phyloP scores from a whole-genome alignment of 108 stramenopile genomes.

The Schizochytrium sp. region DNA sequence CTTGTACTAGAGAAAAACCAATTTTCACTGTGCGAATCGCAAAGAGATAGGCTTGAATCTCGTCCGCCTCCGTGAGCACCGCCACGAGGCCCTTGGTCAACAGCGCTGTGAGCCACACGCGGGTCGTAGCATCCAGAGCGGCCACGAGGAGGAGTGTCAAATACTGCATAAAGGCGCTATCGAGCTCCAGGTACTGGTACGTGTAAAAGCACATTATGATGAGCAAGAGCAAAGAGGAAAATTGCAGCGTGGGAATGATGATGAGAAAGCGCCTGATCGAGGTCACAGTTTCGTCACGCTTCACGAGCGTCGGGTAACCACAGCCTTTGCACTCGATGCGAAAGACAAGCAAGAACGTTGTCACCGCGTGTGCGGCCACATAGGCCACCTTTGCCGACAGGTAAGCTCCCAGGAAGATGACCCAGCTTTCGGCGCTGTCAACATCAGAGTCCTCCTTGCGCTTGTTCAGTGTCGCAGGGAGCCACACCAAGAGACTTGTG shows the following conservation, averaged over 20 bases:
- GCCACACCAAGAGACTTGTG: background rate
- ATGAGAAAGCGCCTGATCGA: background rate
- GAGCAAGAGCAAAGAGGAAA: background rate
- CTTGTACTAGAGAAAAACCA: background rate
- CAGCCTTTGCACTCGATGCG: background rate
- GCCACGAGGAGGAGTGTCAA: background rate
- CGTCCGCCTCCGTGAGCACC: background rate
- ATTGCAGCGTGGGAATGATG: background rate
- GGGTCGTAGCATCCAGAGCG: background rate
- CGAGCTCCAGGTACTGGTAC: background rate
- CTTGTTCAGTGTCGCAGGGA: background rate
- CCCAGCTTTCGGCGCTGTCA: background rate
- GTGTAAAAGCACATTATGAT: background rate
- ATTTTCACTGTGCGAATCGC: background rate
- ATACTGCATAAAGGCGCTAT: background rate
- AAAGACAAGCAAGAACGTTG: background rate
- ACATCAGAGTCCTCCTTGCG: background rate
- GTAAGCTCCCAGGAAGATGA: background rate
- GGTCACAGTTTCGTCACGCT: too few species aligned
- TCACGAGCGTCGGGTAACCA: too few species aligned
- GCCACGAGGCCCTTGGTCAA: background rate
- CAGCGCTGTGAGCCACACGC: background rate
- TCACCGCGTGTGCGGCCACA: background rate
- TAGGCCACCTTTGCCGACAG: background rate
- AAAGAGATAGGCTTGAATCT: background rate